These are phyloP conservation scores for Candida ponderosae DNA, from an alignment of 805 yeast species.

Conservation along the genomic window DNA sequence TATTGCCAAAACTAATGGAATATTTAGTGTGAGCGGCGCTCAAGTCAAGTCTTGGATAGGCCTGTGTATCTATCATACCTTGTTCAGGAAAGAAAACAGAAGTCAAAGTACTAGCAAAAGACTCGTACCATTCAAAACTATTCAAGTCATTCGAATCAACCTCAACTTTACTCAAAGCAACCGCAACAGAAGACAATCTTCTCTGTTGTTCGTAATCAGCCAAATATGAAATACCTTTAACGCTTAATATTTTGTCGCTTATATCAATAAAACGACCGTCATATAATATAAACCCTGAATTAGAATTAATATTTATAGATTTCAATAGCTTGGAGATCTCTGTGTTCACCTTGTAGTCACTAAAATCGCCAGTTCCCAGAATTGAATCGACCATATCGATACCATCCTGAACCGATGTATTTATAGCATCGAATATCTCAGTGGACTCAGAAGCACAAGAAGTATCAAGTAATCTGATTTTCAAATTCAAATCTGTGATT, in stretches of 20 bases:
- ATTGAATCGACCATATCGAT: constrained; percentile 7
- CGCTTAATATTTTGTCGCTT: constrained; percentile 16
- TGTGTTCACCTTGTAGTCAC: constrained; percentile 4
- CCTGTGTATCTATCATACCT: constrained; percentile 23
- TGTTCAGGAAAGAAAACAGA: constrained; percentile 31
- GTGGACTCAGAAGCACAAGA: constrained; percentile 9
- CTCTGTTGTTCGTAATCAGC: constrained; percentile 39
- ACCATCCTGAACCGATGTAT: constrained; percentile 9
- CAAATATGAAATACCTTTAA: constrained; percentile 28
- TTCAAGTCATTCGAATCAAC: constrained; percentile 11
- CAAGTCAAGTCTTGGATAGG: constrained; percentile 41
- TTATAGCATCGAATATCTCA: constrained; percentile 11
- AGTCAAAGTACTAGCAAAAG: constrained; percentile 33
- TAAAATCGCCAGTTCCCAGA: constrained; percentile 6
- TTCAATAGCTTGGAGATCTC: constrained; percentile 18
- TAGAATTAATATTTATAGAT: constrained; percentile 24
- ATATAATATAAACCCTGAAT: constrained; percentile 31
- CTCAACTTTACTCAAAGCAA: constrained; percentile 16
- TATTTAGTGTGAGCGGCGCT: constrained; percentile 18
- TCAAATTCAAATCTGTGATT: constrained; percentile 22
- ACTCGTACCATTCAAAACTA: constrained; percentile 39
- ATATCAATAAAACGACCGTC: constrained; percentile 47
- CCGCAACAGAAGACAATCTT: constrained; percentile 28
- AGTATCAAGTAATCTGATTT: constrained; percentile 29
- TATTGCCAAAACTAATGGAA: constrained; percentile 17